Conservation (phyloP, 2,329 filamentous ascomycete genomes). For the Cylindrodendrum hubeiense region DNA sequence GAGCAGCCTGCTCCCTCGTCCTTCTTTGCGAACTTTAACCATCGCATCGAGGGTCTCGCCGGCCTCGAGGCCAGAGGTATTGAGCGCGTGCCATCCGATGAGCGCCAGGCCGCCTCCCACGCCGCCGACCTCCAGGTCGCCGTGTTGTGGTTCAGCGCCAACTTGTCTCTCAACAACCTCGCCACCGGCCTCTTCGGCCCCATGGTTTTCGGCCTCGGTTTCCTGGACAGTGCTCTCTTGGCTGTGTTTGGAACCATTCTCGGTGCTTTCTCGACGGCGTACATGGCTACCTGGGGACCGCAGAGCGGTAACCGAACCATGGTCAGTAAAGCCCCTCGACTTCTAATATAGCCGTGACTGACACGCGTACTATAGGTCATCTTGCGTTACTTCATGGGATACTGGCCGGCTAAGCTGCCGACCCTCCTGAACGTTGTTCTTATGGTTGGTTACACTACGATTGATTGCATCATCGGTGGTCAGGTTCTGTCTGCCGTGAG, state of each 20-base stretch:
- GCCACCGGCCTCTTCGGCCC: slow-evolving; percentile 79
- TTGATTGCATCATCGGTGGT: slow-evolving; percentile 85
- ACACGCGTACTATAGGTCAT: slow-evolving; percentile 59
- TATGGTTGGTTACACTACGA: slow-evolving; percentile 80
- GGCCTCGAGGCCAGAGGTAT: slow-evolving; percentile 57
- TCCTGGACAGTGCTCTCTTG: slow-evolving; percentile 77
- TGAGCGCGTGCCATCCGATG: slow-evolving; percentile 51
- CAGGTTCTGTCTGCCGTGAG: slow-evolving; percentile 84
- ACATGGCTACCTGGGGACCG: slow-evolving; percentile 83
- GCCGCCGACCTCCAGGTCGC: slow-evolving; percentile 54
- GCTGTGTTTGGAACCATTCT: slow-evolving; percentile 83
- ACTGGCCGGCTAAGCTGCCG: slow-evolving; percentile 57
- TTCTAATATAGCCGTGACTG: neutral
- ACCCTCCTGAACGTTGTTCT: slow-evolving; percentile 64
- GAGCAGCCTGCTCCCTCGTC: slow-evolving; percentile 3
- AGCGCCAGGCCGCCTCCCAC: slow-evolving; percentile 49
- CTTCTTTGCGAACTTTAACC: slow-evolving; percentile 31
- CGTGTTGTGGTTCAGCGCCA: slow-evolving; percentile 59
- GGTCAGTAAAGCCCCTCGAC: slow-evolving; percentile 50
- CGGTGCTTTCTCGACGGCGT: slow-evolving; percentile 78
- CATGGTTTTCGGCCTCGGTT: slow-evolving; percentile 78
- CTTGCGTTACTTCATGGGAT: slow-evolving; percentile 83
- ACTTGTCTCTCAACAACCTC: slow-evolving; percentile 58
- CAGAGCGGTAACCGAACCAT: slow-evolving; percentile 82
- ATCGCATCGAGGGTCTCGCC: slow-evolving; percentile 42